Percentiles rank a stretch among this genome's conserved stretches.
These are phyloP conservation scores for Mortierella sp. DNA, from an alignment of 371 early-diverging fungal species.

Conservation along the genomic window DNA sequence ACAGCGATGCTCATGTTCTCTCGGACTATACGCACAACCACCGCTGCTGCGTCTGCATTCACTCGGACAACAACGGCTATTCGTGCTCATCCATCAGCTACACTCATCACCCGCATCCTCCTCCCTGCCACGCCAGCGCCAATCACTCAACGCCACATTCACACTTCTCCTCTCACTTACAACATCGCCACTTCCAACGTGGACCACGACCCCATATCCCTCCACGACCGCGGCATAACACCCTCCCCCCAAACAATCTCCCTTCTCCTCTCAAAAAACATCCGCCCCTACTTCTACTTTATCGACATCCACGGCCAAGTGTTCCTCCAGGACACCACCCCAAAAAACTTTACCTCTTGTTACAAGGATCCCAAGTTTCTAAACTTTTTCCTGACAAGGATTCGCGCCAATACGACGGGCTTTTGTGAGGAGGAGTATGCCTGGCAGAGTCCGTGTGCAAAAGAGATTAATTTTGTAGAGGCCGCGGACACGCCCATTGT, in stretches of 20 bases:
- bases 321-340: conserved; percentile 52
- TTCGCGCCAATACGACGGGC: conserved; percentile 27
- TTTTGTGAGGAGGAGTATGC: conserved; percentile 20
- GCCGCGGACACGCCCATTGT: conserved; percentile 51
- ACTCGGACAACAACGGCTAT: too few species aligned
- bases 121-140: neutral
- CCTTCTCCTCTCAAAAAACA: conserved; percentile 14
- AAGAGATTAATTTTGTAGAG: conserved; percentile 55
- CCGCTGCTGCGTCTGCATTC: neutral
- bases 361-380: conserved; percentile 52
- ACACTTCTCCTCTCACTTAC: neutral
- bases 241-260: conserved; percentile 15
- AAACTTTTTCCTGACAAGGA: conserved; percentile 42
- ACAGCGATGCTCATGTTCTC: neutral
- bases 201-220: conserved; percentile 3
- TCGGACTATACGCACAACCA: neutral
- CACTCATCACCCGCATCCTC: neutral
- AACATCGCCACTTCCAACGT: neutral
- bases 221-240: conserved; percentile 32
- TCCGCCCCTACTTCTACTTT: conserved; percentile 54
- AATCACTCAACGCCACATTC: neutral
- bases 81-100: neutral
- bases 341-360: conserved; percentile 48
- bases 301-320: conserved; percentile 54
- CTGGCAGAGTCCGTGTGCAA: conserved; percentile 49